Conservation (phyloP, 2,329 filamentous ascomycete species). For the Trichophyton benhamiae region DNA sequence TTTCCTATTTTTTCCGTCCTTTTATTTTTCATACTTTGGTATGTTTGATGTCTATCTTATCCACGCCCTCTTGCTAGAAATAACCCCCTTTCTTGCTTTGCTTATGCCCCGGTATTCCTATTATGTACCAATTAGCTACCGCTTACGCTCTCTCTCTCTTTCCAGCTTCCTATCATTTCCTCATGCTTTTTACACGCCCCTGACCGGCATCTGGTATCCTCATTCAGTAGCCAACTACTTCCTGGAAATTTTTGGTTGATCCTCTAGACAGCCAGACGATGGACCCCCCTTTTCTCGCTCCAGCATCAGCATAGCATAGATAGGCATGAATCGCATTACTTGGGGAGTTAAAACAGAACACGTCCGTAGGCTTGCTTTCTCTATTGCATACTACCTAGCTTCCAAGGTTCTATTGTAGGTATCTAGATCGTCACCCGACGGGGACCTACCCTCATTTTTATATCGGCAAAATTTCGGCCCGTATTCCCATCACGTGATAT, state of each 20-base stretch:
- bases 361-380: not conserved
- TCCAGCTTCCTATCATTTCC: not conserved
- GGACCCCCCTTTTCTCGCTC: not conserved
- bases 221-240: not conserved
- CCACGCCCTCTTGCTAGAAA: not conserved
- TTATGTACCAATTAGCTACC: not conserved
- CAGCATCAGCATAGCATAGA: slow-evolving; percentile 3
- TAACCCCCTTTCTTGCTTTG: not conserved
- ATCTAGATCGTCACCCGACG: too few species aligned
- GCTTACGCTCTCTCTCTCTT: not conserved
- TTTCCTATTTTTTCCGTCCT: not conserved
- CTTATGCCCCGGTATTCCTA: not conserved
- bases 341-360: not conserved
- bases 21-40: not conserved
- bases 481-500: too few species aligned
- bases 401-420: too few species aligned
- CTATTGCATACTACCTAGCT: not conserved
- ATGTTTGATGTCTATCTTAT: not conserved
- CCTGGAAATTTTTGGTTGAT: not conserved
- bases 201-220: not conserved
- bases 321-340: slow-evolving; percentile 1
- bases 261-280: not conserved
- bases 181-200: not conserved
- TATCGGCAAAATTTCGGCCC: not conserved
- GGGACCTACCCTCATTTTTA: too few species aligned